Percentiles rank a stretch among this genome's conserved stretches.
phyloP scores from a whole-genome alignment of 768 basidiomycete species.

The Leucosporidium creatinivorum region DNA sequence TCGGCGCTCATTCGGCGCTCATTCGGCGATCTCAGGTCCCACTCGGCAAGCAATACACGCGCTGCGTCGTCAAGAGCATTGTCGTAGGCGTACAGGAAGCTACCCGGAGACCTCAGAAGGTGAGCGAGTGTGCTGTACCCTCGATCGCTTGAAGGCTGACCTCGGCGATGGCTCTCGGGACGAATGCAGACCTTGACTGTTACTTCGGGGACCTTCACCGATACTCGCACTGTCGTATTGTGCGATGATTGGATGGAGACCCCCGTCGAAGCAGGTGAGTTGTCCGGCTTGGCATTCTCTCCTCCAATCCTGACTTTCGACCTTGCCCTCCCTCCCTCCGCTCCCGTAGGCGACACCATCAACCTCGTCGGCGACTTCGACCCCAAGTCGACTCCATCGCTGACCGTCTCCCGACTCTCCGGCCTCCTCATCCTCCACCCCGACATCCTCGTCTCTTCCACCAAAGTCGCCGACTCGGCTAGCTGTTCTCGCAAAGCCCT shows the following conservation, averaged over 20 bases:
- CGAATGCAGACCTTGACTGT: conserved; percentile 51
- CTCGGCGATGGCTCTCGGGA: too few relatives aligned
- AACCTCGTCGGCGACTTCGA: conserved; percentile 60
- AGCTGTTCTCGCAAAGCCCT: conserved; percentile 81
- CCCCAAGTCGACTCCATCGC: conserved; percentile 43
- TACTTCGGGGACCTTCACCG: conserved; percentile 41
- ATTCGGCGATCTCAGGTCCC: not conserved
- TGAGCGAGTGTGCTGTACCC: not conserved
- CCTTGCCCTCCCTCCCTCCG: too few relatives aligned
- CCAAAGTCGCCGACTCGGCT: conserved; percentile 72
- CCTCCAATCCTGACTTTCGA: too few relatives aligned
- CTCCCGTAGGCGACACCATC: conserved; percentile 76
- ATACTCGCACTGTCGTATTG: conserved; percentile 52
- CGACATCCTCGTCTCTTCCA: conserved; percentile 83
- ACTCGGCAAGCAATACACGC: conserved; percentile 46
- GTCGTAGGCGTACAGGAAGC: conserved; percentile 38
- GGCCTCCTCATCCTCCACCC: conserved; percentile 69
- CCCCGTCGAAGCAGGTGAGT: conserved; percentile 54
- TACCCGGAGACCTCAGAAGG: not conserved
- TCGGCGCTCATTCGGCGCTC: not conserved
- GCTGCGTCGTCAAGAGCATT: conserved; percentile 54
- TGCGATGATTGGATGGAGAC: conserved; percentile 70
- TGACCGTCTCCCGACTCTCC: conserved; percentile 4
- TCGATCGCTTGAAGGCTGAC: too few relatives aligned
- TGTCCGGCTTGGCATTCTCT: not conserved